Percentiles rank a stretch among this genome's conserved stretches.
These are phyloP conservation scores for Candida wancherniae DNA, from an alignment of 805 yeast species.

Conservation along the genomic window DNA sequence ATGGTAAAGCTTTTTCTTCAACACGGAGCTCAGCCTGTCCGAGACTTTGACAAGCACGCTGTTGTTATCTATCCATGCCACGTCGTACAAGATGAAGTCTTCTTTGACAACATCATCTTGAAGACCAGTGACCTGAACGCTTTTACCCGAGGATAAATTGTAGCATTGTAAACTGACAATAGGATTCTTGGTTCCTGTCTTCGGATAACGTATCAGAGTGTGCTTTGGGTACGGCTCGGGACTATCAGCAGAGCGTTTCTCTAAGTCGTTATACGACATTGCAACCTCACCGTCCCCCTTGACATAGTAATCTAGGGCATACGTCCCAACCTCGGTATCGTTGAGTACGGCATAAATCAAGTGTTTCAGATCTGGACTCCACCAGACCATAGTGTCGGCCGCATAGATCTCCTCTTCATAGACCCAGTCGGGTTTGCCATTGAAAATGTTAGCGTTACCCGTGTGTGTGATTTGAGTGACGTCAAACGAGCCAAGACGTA, in stretches of 20 bases:
- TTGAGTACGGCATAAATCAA: constrained; percentile 53
- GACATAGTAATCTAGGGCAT: constrained; percentile 49
- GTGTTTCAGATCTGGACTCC: constrained; percentile 61
- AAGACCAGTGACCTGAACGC: constrained; percentile 15
- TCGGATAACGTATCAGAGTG: constrained; percentile 58
- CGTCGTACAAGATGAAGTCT: constrained; percentile 21
- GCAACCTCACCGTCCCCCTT: constrained; percentile 21
- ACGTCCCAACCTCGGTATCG: constrained; percentile 54
- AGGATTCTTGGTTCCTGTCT: constrained; percentile 67
- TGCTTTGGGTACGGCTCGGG: constrained; percentile 42
- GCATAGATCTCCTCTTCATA: constrained; percentile 76
- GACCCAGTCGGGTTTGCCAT: constrained; percentile 80
- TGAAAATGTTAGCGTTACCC: constrained; percentile 49
- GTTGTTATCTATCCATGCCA: constrained; percentile 17
- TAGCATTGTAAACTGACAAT: constrained; percentile 43
- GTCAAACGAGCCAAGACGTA: constrained; percentile 26
- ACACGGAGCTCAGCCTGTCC: constrained; percentile 20
- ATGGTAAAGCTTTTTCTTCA: constrained; percentile 13
- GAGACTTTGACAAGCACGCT: constrained; percentile 17
- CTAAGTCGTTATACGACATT: constrained; percentile 8
- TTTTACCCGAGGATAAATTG: constrained; percentile 20
- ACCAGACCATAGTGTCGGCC: constrained; percentile 60
- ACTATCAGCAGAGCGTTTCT: neutral
- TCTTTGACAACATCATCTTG: constrained; percentile 8
- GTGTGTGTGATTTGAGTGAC: constrained; percentile 41